These are phyloP conservation scores for Cutaneotrichosporon sp. DNA, from an alignment of 1,284 basidiomycete species.

Conservation along the genomic window DNA sequence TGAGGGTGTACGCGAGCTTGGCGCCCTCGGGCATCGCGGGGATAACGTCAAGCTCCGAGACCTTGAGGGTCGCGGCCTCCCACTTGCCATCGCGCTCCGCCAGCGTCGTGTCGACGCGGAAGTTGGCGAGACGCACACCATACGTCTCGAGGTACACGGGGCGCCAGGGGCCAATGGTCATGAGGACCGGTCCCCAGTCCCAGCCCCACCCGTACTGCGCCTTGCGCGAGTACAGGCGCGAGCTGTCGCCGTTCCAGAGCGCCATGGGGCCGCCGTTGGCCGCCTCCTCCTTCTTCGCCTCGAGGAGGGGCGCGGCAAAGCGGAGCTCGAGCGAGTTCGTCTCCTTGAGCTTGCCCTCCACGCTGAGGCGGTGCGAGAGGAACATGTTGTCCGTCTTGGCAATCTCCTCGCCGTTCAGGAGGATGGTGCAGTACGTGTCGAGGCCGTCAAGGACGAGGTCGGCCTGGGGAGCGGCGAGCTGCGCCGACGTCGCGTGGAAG, in stretches of 20 bases:
- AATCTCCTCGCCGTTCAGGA: conserved; percentile 69
- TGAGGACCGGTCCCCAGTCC: conserved; percentile 60
- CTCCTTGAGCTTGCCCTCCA: conserved; percentile 62
- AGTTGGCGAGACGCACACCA: conserved; percentile 62
- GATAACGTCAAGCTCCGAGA: conserved; percentile 14
- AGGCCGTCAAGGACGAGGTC: conserved; percentile 85
- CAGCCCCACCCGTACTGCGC: conserved; percentile 69
- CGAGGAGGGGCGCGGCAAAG: conserved; percentile 74
- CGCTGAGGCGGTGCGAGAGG: conserved; percentile 64
- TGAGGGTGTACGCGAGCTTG: conserved; percentile 20
- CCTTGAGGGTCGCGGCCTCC: conserved; percentile 8
- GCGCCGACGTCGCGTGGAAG: conserved; percentile 61
- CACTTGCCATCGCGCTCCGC: conserved; percentile 5
- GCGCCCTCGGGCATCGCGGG: conserved; percentile 5
- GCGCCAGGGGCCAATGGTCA: conserved; percentile 53
- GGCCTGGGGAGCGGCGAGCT: conserved; percentile 55
- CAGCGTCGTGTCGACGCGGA: conserved; percentile 57
- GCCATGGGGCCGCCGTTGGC: conserved; percentile 41
- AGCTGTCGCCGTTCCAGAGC: conserved; percentile 76
- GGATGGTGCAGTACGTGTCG: conserved; percentile 76
- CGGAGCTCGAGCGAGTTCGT: conserved; percentile 67
- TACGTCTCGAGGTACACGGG: conserved; percentile 67
- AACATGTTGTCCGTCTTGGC: conserved; percentile 73
- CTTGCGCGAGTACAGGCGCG: conserved; percentile 81
- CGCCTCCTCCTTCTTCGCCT: conserved; percentile 57